These are phyloP conservation scores for Furcasterigmium furcatum DNA, from an alignment of 2,329 filamentous ascomycete genomes.

Conservation along the genomic window DNA sequence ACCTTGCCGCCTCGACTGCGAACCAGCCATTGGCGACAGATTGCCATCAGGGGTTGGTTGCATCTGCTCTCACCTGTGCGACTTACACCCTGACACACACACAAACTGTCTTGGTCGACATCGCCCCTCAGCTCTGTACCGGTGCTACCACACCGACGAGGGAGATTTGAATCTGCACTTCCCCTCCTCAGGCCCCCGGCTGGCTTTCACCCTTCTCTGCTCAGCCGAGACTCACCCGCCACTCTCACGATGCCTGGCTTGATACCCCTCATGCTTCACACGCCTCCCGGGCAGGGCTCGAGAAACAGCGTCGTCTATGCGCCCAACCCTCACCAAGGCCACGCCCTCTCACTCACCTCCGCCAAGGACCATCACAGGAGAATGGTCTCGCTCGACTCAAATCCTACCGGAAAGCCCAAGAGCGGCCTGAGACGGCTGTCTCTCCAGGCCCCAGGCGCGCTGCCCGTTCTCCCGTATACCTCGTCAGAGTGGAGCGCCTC, in stretches of 20 bases:
- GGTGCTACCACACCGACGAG: too few species aligned
- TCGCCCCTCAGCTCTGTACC: too few species aligned
- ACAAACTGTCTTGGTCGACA: too few species aligned
- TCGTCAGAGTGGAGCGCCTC: conserved; percentile 47
- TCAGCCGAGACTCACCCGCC: not conserved
- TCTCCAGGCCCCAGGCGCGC: conserved; percentile 15
- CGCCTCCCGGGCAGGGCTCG: conserved; percentile 10
- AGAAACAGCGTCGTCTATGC: conserved; percentile 14
- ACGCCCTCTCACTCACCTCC: not conserved
- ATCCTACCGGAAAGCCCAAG: conserved; percentile 12
- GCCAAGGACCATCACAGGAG: conserved; percentile 5
- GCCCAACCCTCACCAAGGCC: conserved; percentile 5
- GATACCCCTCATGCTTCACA: conserved; percentile 25
- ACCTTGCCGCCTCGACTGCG: too few species aligned
- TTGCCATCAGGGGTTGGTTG: too few species aligned
- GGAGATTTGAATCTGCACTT: too few species aligned
- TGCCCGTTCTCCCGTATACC: conserved; percentile 36
- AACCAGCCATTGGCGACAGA: too few species aligned
- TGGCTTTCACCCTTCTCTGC: too few species aligned
- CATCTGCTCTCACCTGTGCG: too few species aligned
- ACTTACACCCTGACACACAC: too few species aligned
- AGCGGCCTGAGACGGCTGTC: conserved; percentile 15
- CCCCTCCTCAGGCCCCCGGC: too few species aligned
- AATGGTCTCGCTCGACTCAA: conserved; percentile 1
- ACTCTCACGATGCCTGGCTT: conserved; percentile 21